Conservation (phyloP, 805 yeast genomes). For the Metschnikowia baotianmanensis region DNA sequence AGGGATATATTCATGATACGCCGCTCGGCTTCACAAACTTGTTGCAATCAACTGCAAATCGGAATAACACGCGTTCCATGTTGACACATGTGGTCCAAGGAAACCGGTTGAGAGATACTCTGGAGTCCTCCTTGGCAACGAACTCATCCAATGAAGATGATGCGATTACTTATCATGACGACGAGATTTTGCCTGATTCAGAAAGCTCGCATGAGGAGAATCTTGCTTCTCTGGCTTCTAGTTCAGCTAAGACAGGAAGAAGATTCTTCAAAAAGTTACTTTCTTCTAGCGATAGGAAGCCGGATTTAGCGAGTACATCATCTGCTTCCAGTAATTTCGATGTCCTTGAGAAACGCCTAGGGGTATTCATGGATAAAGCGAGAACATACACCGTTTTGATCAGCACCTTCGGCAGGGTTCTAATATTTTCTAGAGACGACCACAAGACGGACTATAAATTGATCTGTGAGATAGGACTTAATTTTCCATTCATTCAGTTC, state of each 20-base stretch:
- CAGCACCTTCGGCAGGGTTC: slow-evolving; percentile 62
- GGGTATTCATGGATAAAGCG: slow-evolving; percentile 32
- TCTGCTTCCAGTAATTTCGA: slow-evolving; percentile 2
- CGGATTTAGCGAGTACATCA: slow-evolving; percentile 7
- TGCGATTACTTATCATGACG: slow-evolving; percentile 14
- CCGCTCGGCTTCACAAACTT: slow-evolving; percentile 45
- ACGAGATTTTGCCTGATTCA: slow-evolving; percentile 1
- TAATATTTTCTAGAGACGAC: slow-evolving; percentile 49
- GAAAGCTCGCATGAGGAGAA: slow-evolving; percentile 9
- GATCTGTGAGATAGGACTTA: slow-evolving; percentile 52
- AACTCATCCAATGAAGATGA: slow-evolving; percentile 12
- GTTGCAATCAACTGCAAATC: slow-evolving; percentile 19
- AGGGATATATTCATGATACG: slow-evolving; percentile 57
- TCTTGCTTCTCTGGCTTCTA: slow-evolving; percentile 3
- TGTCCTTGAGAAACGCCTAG: slow-evolving; percentile 4
- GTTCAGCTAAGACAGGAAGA: slow-evolving; percentile 17
- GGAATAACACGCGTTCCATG: slow-evolving; percentile 25
- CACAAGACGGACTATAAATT: slow-evolving; percentile 42
- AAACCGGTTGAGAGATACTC: slow-evolving; percentile 14
- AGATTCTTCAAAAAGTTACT: slow-evolving; percentile 23
- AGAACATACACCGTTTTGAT: slow-evolving; percentile 52
- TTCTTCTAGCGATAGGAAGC: slow-evolving; percentile 20
- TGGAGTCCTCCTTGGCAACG: slow-evolving; percentile 2
- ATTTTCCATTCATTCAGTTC: slow-evolving; percentile 50
- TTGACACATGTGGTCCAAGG: slow-evolving; percentile 42